Evolutionary conservation across 352 stramenopile species (phyloP), one percentile per base, ranked within the genome.

Genomic region (Lagenidium giganteum): DNA sequence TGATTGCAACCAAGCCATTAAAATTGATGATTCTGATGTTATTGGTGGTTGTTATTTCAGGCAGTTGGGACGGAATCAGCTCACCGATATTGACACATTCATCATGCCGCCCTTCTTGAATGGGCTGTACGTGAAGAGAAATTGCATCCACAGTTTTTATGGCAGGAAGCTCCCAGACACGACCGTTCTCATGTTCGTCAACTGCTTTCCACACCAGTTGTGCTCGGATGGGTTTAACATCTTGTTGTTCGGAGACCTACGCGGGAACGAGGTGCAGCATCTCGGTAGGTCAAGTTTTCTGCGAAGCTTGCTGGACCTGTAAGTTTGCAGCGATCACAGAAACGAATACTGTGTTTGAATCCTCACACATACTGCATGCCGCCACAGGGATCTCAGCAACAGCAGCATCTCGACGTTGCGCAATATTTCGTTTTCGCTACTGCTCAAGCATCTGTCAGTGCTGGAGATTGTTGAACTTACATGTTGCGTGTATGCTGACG

Each of bases 361-460:
- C n/a, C 7, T 31, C 8, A 16, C n/a, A n/a, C n/a, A n/a, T n/a
- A 8, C 7, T 36, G 34, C 11, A 17, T 26, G 16, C n/a, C n/a
- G n/a, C n/a, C n/a, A n/a, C n/a, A 59, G 51, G 22, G 51, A 59
- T 27, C 48, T 59, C 26, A 23, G 49, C 11, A 38, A 28, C 11
- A 59, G 53, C n/a, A 5, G 35, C 11, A 30, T 59, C 37, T 22
- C 24, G 6, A 32, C 37, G 6, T 49, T 59, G n/a, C 17, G 36
- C 13, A 18, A 36, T 21, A 43, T 29, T 30, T 30, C 25, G 4
- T 45, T 59, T 24, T 43, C 51, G 1, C 14, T 35, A 30, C 12
- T 13, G n/a, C 36, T 59, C 11, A 4, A 25, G 4, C 21, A 22
- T 13, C n/a, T 59, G 51, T 59, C 38, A 22, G 51, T 49, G 8